phyloP scores from a whole-genome alignment of 129 eudicot genomes.

The Pittosporum tobira region DNA sequence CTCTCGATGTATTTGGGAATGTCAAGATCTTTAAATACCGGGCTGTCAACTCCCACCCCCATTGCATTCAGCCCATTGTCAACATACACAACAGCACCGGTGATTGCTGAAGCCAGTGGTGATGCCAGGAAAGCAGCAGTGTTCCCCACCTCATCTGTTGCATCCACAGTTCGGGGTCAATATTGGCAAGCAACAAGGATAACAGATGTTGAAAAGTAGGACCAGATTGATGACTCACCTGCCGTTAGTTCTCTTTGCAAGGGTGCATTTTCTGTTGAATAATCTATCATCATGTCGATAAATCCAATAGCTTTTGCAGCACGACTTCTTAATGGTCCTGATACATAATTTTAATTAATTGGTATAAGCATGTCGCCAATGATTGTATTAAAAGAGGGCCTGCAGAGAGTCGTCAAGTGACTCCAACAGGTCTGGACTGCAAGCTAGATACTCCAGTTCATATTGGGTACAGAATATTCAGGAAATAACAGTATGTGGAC shows the following conservation, averaged over 20 bases:
- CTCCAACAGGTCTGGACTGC: background rate
- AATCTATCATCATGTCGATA: slow-evolving; percentile 28
- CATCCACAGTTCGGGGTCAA: slow-evolving; percentile 12
- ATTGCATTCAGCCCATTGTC: slow-evolving; percentile 90
- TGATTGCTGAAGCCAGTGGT: slow-evolving; percentile 90
- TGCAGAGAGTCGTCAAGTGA: too few relatives aligned
- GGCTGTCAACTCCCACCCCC: slow-evolving; percentile 96
- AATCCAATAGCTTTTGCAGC: slow-evolving; percentile 39
- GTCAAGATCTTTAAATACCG: slow-evolving; percentile 56
- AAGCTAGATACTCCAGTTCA: too few relatives aligned
- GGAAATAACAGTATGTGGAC: background rate
- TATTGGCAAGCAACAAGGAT: slow-evolving; percentile 1
- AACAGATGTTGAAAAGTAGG: background rate
- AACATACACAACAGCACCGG: slow-evolving; percentile 78
- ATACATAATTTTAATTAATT: background rate
- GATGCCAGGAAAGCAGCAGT: slow-evolving; percentile 91
- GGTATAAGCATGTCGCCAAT: background rate
- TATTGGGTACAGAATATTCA: background rate
- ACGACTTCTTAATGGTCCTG: slow-evolving; percentile 93
- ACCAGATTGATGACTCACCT: slow-evolving; percentile 10
- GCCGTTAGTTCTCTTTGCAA: slow-evolving; percentile 21
- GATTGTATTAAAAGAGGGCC: too few relatives aligned
- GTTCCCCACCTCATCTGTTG: slow-evolving; percentile 88
- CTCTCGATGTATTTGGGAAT: slow-evolving; percentile 51
- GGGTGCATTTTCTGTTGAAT: slow-evolving; percentile 22